Conservation (phyloP, 176 grass and related monocot genomes). For the Phoenix dactylifera region DNA sequence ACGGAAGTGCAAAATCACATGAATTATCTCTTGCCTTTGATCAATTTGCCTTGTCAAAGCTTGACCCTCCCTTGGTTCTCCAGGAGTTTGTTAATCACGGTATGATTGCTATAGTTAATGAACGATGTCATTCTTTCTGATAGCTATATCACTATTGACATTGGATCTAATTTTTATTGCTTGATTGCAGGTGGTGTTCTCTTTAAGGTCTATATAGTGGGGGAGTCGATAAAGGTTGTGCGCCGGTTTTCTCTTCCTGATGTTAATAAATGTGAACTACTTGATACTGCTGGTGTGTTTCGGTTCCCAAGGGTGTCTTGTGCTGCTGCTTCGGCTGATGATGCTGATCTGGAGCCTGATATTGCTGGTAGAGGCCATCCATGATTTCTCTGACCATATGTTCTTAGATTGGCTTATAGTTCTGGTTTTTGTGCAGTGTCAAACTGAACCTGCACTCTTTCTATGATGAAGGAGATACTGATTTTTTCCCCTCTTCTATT, state of each 20-base stretch:
- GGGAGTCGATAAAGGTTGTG: slow-evolving; percentile 69
- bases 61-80: slow-evolving; percentile 83
- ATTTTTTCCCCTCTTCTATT: slow-evolving; percentile 17
- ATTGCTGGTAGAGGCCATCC: slow-evolving; percentile 47
- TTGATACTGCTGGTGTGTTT: slow-evolving; percentile 60
- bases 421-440: too few relatives aligned
- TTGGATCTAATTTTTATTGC: slow-evolving; percentile 9
- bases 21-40: slow-evolving; percentile 77
- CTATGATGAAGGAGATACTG: slow-evolving; percentile 3
- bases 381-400: background rate
- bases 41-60: slow-evolving; percentile 52
- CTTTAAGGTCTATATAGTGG: slow-evolving; percentile 90
- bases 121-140: background rate
- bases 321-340: slow-evolving; percentile 65
- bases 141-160: too few relatives aligned
- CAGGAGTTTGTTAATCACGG: slow-evolving; percentile 97
- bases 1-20: slow-evolving; percentile 89
- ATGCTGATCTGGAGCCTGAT: slow-evolving; percentile 65
- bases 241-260: slow-evolving; percentile 86
- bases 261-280: slow-evolving; percentile 45
- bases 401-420: too few relatives aligned
- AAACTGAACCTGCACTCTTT: background rate
- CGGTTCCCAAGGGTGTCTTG: slow-evolving; percentile 92
- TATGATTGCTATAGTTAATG: slow-evolving; percentile 17
- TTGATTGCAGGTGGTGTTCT: slow-evolving; percentile 59